These are phyloP conservation scores for Solanum peruvianum DNA, from an alignment of 257 asterid genomes.

Conservation along the genomic window DNA sequence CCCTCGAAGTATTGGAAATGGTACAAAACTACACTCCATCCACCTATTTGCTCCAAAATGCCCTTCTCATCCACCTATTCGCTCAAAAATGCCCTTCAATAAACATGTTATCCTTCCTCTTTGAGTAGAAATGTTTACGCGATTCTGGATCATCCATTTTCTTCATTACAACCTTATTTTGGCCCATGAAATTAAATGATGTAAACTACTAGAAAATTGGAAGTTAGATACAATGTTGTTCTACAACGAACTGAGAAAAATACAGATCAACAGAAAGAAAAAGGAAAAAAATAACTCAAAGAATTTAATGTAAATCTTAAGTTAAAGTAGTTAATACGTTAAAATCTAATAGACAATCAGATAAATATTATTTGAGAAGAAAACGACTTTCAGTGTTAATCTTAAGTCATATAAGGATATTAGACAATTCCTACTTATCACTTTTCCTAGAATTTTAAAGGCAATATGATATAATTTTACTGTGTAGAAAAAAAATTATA, in stretches of 20 bases:
- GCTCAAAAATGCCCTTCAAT: no score
- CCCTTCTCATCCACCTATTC: no score
- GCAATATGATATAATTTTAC: neutral
- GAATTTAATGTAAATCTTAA: neutral
- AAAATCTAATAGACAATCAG: slow-evolving; percentile 2
- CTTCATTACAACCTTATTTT: no score
- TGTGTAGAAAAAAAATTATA: neutral
- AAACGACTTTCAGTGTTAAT: neutral
- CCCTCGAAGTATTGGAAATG: no score
- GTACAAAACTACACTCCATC: no score
- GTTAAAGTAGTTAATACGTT: neutral
- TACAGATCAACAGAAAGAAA: neutral
- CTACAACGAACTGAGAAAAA: neutral
- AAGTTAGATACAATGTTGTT: neutral
- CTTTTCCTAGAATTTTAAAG: neutral
- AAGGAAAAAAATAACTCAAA: neutral
- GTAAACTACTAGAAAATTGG: neutral
- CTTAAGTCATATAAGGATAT: neutral
- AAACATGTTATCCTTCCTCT: no score
- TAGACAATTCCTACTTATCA: neutral
- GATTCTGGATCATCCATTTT: no score
- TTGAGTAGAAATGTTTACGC: no score
- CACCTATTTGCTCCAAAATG: no score
- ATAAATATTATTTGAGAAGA: neutral
- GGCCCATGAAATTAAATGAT: no score